Base-by-base conservation (phyloP, 2,329 filamentous ascomycete genomes). In the Lachnellula arida region DNA sequence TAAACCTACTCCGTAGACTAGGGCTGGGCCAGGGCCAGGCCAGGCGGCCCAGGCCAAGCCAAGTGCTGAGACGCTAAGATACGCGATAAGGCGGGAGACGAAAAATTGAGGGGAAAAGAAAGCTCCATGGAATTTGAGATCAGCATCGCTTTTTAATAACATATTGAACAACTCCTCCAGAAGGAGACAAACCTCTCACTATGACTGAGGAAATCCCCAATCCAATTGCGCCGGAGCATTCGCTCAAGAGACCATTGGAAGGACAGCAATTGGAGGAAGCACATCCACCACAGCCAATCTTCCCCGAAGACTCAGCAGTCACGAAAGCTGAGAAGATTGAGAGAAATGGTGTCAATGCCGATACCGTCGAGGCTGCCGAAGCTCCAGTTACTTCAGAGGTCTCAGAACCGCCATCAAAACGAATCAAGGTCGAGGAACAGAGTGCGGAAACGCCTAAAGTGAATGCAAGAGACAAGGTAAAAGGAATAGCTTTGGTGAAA, bases 371-470 rank as follows among this genome's bases (percentile, higher is more conserved):
- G 49, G 69, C 67, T 50, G 58, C 46, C 14, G 51, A 57, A 25
- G 35, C 51, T 46, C 58, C 67, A 12, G 70, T 32, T 44, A 22
- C 44, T n/a, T 22, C n/a, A 3, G 44, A 47, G n/a, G 44, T 17
- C 28, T 17, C 72, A 51, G 71, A 74, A 43, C 77, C 78, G 56
- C 76, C 81, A 40, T 71, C 79, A 51, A 88, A 88, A 74, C 79
- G 82, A 65, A 74, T 80, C 62, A 88, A 81, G 71, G 68, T 81
- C 51, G 76, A 81, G 32, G 67, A 55, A 7, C 17, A 39, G 28
- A 23, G 14, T 1, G 25, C 3, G 49, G 53, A 56, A 25, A 25
- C 39, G 23, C 34, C 59, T 6, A 60, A 57, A 22, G 32, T 51
- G 15, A 60, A 67, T 57, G 35, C 55, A 11, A 58, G 63, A 53